A percentile compares a stretch with the other conserved stretches of the same genome.
Conservation (phyloP, 208 protist species). For the Leishmania braziliensis region DNA sequence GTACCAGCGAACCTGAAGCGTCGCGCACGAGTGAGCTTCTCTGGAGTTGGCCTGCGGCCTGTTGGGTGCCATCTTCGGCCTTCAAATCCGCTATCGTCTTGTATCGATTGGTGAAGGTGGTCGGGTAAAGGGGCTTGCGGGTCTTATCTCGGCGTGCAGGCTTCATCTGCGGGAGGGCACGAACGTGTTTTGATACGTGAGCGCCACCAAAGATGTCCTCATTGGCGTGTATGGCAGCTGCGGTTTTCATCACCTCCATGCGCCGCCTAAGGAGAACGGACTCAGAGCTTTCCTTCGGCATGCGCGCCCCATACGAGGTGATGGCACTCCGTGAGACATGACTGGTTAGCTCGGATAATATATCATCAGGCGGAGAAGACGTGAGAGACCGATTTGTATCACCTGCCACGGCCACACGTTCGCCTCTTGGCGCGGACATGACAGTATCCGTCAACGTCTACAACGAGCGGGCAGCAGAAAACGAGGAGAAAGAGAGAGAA, state of each 20-base stretch:
- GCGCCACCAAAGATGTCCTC: conserved; percentile 15
- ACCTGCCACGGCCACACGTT: not conserved
- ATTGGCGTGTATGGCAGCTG: conserved; percentile 21
- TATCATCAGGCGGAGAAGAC: not conserved
- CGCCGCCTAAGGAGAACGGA: conserved; percentile 10
- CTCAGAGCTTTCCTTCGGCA: conserved; percentile 13
- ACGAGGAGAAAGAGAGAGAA: not conserved
- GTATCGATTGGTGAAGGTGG: conserved; percentile 7
- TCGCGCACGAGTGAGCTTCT: not conserved
- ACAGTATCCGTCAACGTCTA: not conserved
- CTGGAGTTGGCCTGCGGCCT: not conserved
- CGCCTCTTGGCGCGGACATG: not conserved
- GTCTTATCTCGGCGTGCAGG: not conserved
- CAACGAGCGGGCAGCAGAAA: not conserved
- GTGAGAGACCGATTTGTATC: not conserved
- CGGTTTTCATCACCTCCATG: conserved; percentile 26
- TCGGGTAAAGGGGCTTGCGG: conserved; percentile 18
- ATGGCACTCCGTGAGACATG: conserved; percentile 14
- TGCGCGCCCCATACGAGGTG: conserved; percentile 4
- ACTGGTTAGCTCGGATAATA: conserved; percentile 5
- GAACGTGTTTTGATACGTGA: not conserved
- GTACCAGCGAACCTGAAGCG: not conserved
- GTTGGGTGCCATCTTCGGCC: not conserved
- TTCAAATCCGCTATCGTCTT: conserved; percentile 20
- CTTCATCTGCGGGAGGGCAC: not conserved